Base-by-base conservation (phyloP, 768 basidiomycete species). In the Trichaptum fuscoviolaceum region DNA sequence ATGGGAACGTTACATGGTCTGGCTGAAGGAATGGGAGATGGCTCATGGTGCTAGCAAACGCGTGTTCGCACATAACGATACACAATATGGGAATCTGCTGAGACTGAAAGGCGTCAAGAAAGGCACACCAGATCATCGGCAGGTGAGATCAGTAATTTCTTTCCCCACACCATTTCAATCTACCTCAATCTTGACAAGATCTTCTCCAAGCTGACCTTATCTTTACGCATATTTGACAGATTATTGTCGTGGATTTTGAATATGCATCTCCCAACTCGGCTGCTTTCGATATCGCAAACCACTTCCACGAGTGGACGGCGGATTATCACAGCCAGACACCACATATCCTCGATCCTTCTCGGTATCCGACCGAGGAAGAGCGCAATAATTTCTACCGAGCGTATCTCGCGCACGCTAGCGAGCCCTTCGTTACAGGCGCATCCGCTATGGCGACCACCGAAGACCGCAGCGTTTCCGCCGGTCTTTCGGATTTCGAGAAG, bases 241-340 rank as follows among this genome's bases (percentile, higher is more conserved):
- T 96, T 69, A 92, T 96, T 74, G 92, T 96, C 36, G 95, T 97
- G 69, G 97, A 99, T 78, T 99, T 98, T 74, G 97, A 99, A 79
- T 99, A 99, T 74, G 94, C 96, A 17, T 84, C 89, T 0, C 90
- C 92, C 5, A 99, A 98, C 73, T 90, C 96, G 26, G 87, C 95
- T 2, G 92, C 93, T 3, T 97, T 89, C 77, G 97, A 99, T 74
- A 95, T 99, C 70, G 96, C 92, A 66, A 96, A 96, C 76, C 95
- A 96, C 76, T 97, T 96, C 78, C 90, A 93, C 73, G 97, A 99
- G 78, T 99, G 97, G 96, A 93, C 92, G 23, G 90, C 93, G 18
- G 84, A 97, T 77, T 99, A 99, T 76, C 90, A 92, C 73, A 82
- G 81, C 42, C 73, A 83, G 5, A 83, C 81, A 0, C 91, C 93